Percentiles rank a stretch among this genome's conserved stretches.
Evolutionary conservation across 306 rosid species (phyloP).

Genomic region (Prunus kanzakura): DNA sequence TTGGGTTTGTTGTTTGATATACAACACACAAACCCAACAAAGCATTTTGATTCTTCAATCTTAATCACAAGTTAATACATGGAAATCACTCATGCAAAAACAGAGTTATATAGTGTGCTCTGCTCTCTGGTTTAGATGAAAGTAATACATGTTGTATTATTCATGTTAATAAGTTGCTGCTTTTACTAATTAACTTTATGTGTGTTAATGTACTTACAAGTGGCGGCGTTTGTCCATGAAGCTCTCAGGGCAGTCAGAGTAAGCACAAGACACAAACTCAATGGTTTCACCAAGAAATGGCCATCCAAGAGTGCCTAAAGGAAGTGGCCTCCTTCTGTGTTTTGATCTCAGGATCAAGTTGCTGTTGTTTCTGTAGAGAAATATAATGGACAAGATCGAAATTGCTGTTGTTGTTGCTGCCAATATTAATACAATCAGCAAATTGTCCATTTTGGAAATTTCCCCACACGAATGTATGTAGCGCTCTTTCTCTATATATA

Average conservation of each 20-base stretch:
- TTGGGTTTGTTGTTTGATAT: background rate
- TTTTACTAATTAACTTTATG: background rate
- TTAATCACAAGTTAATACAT: background rate
- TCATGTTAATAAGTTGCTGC: background rate
- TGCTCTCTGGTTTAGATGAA: background rate
- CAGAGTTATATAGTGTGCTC: background rate
- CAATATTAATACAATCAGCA: constrained; percentile 53
- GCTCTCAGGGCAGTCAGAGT: constrained; percentile 85
- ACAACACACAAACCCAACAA: background rate
- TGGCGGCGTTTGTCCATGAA: constrained; percentile 74
- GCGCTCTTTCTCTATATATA: constrained; percentile 23
- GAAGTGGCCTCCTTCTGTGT: constrained; percentile 44
- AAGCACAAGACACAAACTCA: constrained; percentile 75
- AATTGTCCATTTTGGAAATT: constrained; percentile 51
- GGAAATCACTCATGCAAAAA: background rate
- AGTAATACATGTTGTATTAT: background rate
- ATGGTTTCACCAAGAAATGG: constrained; percentile 91
- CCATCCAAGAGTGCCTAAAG: constrained; percentile 86
- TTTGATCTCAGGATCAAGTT: constrained; percentile 39
- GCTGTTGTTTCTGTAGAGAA: constrained; percentile 43
- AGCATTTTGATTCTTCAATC: background rate
- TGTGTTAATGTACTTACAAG: constrained; percentile 39
- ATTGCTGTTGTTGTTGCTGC: constrained; percentile 19
- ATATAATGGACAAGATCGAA: constrained; percentile 34
- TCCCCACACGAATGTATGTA: constrained; percentile 13